phyloP scores from a whole-genome alignment of 441 rosid species.

The Erysimum pusillum region DNA sequence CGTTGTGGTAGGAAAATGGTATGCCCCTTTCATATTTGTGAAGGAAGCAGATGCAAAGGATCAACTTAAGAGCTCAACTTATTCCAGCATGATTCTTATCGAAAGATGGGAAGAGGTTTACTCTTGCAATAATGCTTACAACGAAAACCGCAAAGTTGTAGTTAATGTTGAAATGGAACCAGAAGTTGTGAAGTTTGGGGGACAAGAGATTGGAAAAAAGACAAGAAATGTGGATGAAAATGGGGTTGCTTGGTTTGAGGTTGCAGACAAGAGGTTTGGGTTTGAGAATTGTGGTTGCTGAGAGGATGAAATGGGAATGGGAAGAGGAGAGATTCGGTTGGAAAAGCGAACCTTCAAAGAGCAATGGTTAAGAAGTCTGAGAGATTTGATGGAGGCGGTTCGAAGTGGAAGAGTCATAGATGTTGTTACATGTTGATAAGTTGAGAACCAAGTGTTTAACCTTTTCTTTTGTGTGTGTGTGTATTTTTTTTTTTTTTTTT shows the following conservation, averaged over 20 bases:
- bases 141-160: slow-evolving; percentile 35
- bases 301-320: slow-evolving; percentile 69
- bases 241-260: slow-evolving; percentile 56
- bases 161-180: slow-evolving; percentile 52
- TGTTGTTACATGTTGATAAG: slow-evolving; percentile 52
- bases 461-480: background rate
- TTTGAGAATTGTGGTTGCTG: slow-evolving; percentile 51
- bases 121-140: slow-evolving; percentile 26
- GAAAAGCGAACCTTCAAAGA: slow-evolving; percentile 30
- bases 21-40: slow-evolving; percentile 71
- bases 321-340: slow-evolving; percentile 60
- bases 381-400: slow-evolving; percentile 39
- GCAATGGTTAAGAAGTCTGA: slow-evolving; percentile 45
- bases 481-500: too few species aligned
- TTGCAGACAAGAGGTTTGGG: slow-evolving; percentile 50
- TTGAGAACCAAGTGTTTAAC: slow-evolving; percentile 52
- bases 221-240: slow-evolving; percentile 20
- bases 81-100: slow-evolving; percentile 59
- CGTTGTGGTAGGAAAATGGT: slow-evolving; percentile 66
- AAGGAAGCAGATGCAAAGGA: slow-evolving; percentile 51
- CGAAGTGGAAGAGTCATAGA: slow-evolving; percentile 47
- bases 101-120: slow-evolving; percentile 65
- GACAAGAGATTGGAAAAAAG: too few species aligned
- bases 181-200: slow-evolving; percentile 46
- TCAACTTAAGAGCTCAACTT: slow-evolving; percentile 55